Base-by-base conservation (phyloP, 208 protist species). In the Crithidia bombi region DNA sequence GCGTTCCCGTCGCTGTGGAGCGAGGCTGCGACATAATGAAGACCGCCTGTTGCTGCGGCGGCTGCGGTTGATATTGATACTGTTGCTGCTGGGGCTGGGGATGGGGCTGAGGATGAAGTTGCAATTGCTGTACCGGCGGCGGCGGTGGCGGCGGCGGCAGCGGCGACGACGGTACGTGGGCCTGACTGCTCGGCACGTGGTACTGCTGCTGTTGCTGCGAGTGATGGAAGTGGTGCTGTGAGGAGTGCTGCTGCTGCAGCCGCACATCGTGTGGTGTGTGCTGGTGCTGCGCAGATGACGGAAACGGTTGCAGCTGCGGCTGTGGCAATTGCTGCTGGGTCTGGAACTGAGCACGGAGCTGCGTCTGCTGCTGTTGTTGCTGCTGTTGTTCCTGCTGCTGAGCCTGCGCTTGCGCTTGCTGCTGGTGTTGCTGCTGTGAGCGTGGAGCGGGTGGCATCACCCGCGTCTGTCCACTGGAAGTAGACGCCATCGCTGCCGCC, bases 381-480 rank as follows among this genome's bases (percentile, higher is more conserved):
- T 55, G 59, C 2, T 41, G 44, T 25, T 64, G 58, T 43, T 50
- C 26, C 23, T 44, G 36, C 9, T 62, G 55, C 10, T 49, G 59
- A 21, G n/a, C n/a, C n/a, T n/a, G n/a, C n/a, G n/a, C n/a, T n/a
- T n/a, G n/a, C n/a, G n/a, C n/a, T n/a, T n/a, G n/a, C n/a, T 65
- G 59, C 15, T 59, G 51, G 5, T 59, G 51, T 43, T 69, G 65
- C 43, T 69, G 65, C 41, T 51, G 70, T 2, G 70, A 75, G 9
- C 70, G 70, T 23, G 70, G 70, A n/a, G 62, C 70, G 6, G 70
- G 70, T 15, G 62, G 70, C 62, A 75, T 36, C 21, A 75, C 70
- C 2, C 70, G 70, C 19, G 25, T 69, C 23, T 62, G 62, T 30
- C 51, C 38, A 28, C 38, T 64, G 28, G 57, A 17, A 9, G 56